These are phyloP conservation scores for Hyaloscypha finlandica DNA, from an alignment of 495 filamentous ascomycete genomes.

Conservation along the genomic window DNA sequence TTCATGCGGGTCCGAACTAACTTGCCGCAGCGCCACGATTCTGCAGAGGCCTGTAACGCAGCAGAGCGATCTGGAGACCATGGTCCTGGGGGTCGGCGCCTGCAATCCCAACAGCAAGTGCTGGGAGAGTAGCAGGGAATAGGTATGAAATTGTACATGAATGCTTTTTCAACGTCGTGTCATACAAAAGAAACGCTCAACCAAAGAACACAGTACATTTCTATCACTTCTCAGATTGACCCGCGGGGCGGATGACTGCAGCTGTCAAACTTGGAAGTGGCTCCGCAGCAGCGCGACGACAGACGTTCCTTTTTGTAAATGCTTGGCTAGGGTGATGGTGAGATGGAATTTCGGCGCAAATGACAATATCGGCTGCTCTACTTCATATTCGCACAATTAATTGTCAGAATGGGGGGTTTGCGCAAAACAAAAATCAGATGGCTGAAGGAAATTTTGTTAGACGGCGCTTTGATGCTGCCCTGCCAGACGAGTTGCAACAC, in stretches of 20 bases:
- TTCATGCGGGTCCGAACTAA: not conserved
- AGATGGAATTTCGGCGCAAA: no score
- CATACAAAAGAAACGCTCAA: not conserved
- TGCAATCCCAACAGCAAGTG: slow-evolving; percentile 3
- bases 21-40: slow-evolving; percentile 2
- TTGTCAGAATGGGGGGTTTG: not conserved
- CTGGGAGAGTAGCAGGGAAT: not conserved
- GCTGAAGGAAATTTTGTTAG: not conserved
- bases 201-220: not conserved
- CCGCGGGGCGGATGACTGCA: not conserved
- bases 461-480: not conserved
- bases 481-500: not conserved
- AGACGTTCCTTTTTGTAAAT: not conserved
- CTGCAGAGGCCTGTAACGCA: slow-evolving; percentile 10
- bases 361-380: not conserved
- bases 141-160: not conserved
- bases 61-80: not conserved
- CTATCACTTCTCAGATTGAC: not conserved
- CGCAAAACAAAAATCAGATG: not conserved
- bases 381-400: not conserved
- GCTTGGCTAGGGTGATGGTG: not conserved
- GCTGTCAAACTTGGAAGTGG: not conserved
- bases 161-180: not conserved
- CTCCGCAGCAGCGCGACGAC: not conserved
- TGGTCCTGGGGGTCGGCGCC: slow-evolving; percentile 11